These are phyloP conservation scores for Astragalus glycyphyllos DNA, from an alignment of 306 rosid species.

Conservation along the genomic window DNA sequence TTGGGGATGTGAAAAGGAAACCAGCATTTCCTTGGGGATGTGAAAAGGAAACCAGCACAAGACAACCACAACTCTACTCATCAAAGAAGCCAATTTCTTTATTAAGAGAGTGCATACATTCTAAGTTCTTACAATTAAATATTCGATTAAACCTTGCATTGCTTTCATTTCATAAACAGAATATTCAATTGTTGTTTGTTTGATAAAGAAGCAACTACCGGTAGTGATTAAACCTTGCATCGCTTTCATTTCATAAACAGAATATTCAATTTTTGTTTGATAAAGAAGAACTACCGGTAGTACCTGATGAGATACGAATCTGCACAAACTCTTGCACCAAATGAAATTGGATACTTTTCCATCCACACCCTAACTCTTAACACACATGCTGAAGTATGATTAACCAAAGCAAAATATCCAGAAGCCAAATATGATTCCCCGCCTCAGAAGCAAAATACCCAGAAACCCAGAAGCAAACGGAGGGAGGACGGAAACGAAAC, in stretches of 20 bases:
- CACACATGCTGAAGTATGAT: too few relatives aligned
- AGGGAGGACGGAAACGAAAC: too few relatives aligned
- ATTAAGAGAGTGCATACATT: slow-evolving; percentile 17
- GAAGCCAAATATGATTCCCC: too few relatives aligned
- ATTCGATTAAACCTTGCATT: slow-evolving; percentile 17
- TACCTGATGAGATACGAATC: slow-evolving; percentile 80
- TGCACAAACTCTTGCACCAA: slow-evolving; percentile 64
- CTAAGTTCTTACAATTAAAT: slow-evolving; percentile 20
- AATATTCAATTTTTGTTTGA: slow-evolving; percentile 8
- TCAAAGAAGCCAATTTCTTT: slow-evolving; percentile 36
- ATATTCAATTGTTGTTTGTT: neutral
- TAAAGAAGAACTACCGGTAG: slow-evolving; percentile 18
- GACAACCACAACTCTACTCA: neutral
- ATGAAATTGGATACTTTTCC: slow-evolving; percentile 16
- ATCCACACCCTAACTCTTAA: neutral
- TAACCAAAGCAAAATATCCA: too few relatives aligned
- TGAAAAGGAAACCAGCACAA: slow-evolving; percentile 15
- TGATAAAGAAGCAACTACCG: slow-evolving; percentile 3
- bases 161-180: slow-evolving; percentile 3
- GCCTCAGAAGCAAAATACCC: too few relatives aligned
- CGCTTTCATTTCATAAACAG: slow-evolving; percentile 8
- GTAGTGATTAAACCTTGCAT: slow-evolving; percentile 12
- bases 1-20: too few relatives aligned
- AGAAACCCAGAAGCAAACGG: too few relatives aligned
- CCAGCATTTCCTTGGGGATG: too few relatives aligned